Evolutionary conservation across 495 filamentous ascomycete species (phyloP), one percentile per base, ranked within the genome.

Genomic region (Aspergillus ostianus): DNA sequence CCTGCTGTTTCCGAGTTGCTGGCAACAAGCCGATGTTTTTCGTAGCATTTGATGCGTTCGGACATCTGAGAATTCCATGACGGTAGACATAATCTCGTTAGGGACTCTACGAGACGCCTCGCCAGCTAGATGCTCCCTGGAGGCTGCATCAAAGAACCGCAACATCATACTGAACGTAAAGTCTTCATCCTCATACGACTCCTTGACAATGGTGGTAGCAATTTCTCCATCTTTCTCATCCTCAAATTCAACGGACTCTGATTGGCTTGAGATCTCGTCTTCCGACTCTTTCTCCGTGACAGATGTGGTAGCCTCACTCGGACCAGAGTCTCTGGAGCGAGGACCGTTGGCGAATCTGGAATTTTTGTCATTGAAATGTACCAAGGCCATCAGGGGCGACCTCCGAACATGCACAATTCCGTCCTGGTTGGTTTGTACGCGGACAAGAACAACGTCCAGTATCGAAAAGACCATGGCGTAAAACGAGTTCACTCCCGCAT

Each of bases 401-500:
- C 59, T 59, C 18, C 36, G 21, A 4, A 67, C 36, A 9, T 56
- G 45, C n/a, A 62, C 36, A 18, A 10, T 30, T 6, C 51, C 51
- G 19, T 58, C 36, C 18, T 54, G 15, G 5, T 26, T 8, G 6
- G 29, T 50, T 13, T 54, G 17, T 26, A 58, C 59, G 21, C 57
- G 53, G 4, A 67, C 51, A 19, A 67, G 13, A 26, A 67, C 20
- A 27, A 62, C 47, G 32, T 67, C 61, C n/a, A 62, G 8, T 8
- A 67, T 60, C 3, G 65, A 64, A 41, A 67, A 64, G 7, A 64
- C 62, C 41, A 67, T 48, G 7, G 54, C 65, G 47, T 56, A 50
- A 29, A 67, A 67, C 8, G 29, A 19, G 3, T 44, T 53, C 0
- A 45, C 15, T 9, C 65, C 65, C 15, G 58, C 59, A 17, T 47